Evolutionary conservation across 345 rosid species (phyloP).

Genomic region (Abelmoschus esculentus): DNA sequence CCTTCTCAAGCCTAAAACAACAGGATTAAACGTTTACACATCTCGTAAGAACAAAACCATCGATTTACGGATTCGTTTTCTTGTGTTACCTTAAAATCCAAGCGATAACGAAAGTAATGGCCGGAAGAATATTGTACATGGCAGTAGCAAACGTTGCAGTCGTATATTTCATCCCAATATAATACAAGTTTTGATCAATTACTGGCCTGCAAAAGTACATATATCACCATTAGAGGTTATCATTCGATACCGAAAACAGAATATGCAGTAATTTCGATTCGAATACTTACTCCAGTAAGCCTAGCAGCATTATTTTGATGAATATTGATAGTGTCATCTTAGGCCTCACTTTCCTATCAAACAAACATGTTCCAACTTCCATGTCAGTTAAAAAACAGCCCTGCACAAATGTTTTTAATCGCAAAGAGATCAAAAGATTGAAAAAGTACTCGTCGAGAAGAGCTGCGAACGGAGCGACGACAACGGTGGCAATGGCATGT

Average conservation of each 20-base stretch:
- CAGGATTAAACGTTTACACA: background rate
- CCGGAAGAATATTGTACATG: conserved; percentile 59
- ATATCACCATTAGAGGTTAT: background rate
- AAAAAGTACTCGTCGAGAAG: conserved; percentile 46
- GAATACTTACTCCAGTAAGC: background rate
- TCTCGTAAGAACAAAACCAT: background rate
- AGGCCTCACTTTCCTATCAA: conserved; percentile 59
- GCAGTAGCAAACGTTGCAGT: conserved; percentile 87
- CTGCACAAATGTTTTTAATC: background rate
- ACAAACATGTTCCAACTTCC: background rate
- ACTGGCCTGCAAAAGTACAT: conserved; percentile 55
- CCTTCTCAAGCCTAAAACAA: conserved; percentile 50
- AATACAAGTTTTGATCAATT: conserved; percentile 81
- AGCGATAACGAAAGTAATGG: conserved; percentile 80
- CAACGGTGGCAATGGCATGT: conserved; percentile 66
- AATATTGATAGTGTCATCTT: conserved; percentile 66
- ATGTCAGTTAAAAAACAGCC: background rate
- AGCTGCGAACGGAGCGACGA: conserved; percentile 66
- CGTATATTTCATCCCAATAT: conserved; percentile 77
- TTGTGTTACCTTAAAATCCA: conserved; percentile 55
- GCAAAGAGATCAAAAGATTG: background rate
- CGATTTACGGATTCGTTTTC: background rate
- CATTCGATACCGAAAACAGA: background rate
- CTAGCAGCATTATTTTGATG: conserved; percentile 29
- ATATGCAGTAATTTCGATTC: background rate